These are phyloP conservation scores for Hyaloscypha variabilis DNA, from an alignment of 495 filamentous ascomycete genomes.

Conservation along the genomic window DNA sequence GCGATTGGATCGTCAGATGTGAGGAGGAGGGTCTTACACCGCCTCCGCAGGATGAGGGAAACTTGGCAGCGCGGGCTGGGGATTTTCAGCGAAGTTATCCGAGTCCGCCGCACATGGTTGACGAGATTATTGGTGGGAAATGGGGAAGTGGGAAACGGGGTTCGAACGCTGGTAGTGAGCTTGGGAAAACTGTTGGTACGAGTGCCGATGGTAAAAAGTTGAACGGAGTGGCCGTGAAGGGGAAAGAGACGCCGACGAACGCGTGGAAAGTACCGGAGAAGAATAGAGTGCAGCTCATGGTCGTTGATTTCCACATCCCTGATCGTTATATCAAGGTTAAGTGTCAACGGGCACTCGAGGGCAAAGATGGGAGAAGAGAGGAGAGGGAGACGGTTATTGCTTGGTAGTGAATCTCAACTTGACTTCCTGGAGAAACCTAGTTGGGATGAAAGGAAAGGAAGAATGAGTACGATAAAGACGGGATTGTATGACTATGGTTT, in stretches of 20 bases:
- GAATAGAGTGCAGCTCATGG: slow-evolving; percentile 23
- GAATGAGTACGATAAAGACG: neutral
- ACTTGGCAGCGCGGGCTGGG: neutral
- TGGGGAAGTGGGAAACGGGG: slow-evolving; percentile 9
- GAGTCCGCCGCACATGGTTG: slow-evolving; percentile 7
- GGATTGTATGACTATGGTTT: neutral
- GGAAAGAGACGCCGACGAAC: neutral
- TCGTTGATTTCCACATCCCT: slow-evolving; percentile 27
- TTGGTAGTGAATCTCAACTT: slow-evolving; percentile 11
- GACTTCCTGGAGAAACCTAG: neutral
- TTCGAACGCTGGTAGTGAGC: neutral
- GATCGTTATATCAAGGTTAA: slow-evolving; percentile 30
- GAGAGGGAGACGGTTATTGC: slow-evolving; percentile 26
- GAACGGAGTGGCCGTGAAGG: neutral
- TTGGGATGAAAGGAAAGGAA: neutral
- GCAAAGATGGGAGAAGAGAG: slow-evolving; percentile 20
- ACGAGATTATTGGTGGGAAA: neutral
- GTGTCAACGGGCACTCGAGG: slow-evolving; percentile 18
- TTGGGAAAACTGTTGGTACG: neutral
- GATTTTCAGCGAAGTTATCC: slow-evolving; percentile 3
- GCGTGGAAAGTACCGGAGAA: slow-evolving; percentile 24
- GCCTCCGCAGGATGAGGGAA: slow-evolving; percentile 66
- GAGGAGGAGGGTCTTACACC: slow-evolving; percentile 58
- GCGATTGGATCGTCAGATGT: slow-evolving; percentile 21
- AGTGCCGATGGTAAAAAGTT: neutral